A percentile compares a stretch with the other conserved stretches of the same genome.
phyloP scores from a whole-genome alignment of 148 eudicot species.

The Rhododendron kiyosumense region DNA sequence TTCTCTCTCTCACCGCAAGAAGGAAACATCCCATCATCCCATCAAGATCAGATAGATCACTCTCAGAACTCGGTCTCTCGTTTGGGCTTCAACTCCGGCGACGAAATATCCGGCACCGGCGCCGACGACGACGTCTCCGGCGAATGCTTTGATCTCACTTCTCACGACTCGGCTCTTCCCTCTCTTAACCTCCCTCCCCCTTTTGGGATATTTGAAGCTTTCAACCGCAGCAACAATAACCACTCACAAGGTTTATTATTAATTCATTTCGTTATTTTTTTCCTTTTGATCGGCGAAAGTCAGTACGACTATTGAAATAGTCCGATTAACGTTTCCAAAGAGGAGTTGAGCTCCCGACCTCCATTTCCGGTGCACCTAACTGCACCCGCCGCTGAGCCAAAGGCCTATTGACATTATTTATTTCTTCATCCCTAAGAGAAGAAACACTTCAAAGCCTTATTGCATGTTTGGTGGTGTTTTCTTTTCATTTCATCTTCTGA shows the following conservation, averaged over 20 bases:
- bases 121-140: conserved; percentile 14
- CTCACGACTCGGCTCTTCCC: conserved; percentile 26
- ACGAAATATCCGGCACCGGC: conserved; percentile 24
- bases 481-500: neutral
- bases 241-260: conserved; percentile 53
- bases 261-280: neutral
- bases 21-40: conserved; percentile 17
- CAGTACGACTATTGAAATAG: neutral
- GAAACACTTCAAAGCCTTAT: neutral
- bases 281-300: neutral
- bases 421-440: neutral
- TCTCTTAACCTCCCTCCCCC: conserved; percentile 46
- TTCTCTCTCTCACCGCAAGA: conserved; percentile 78
- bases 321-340: neutral
- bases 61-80: conserved; percentile 23
- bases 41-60: conserved; percentile 15
- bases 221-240: conserved; percentile 43
- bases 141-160: conserved; percentile 43
- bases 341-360: neutral
- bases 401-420: no score
- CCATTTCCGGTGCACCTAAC: neutral
- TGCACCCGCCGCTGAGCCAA: no score
- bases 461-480: neutral
- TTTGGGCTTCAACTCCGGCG: conserved; percentile 34
- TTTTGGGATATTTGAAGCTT: conserved; percentile 67